Percentiles rank a stretch among this genome's conserved stretches.
phyloP scores from a whole-genome alignment of 306 rosid species.

The Ziziphus jujuba region DNA sequence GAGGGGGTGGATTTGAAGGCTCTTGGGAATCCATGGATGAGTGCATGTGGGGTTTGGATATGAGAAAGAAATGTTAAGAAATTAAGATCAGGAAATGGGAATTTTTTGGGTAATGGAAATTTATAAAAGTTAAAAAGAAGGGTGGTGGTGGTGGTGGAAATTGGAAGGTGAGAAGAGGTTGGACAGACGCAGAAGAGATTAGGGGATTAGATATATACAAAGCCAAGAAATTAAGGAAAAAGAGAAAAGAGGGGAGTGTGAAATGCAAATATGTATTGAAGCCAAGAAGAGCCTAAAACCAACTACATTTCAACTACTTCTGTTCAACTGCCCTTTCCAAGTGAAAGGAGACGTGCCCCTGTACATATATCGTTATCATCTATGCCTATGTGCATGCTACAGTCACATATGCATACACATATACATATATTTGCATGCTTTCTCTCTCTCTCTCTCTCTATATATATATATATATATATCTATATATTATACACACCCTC shows the following conservation, averaged over 20 bases:
- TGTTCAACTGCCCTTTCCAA: conserved; percentile 42
- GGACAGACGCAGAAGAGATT: conserved; percentile 36
- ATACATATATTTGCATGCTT: background rate
- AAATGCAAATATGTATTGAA: background rate
- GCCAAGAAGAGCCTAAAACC: conserved; percentile 24
- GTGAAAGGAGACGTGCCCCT: conserved; percentile 32
- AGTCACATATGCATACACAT: too few species aligned
- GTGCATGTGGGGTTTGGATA: too few species aligned
- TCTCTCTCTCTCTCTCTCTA: conserved; percentile 1
- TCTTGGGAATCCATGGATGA: conserved; percentile 44
- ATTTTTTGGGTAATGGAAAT: conserved; percentile 31
- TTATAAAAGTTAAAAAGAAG: conserved; percentile 16
- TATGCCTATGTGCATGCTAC: conserved; percentile 35
- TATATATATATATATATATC: too few species aligned
- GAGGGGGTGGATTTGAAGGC: conserved; percentile 16
- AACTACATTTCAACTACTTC: conserved; percentile 47
- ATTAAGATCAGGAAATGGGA: conserved; percentile 35
- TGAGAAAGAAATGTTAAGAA: conserved; percentile 1
- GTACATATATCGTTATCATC: conserved; percentile 37
- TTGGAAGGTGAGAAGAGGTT: conserved; percentile 65
- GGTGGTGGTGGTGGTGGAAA: conserved; percentile 23
- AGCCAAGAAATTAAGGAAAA: conserved; percentile 29
- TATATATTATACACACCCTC: too few species aligned
- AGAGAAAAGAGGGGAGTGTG: background rate
- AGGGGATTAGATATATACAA: conserved; percentile 19